phyloP scores from a whole-genome alignment of 176 grass and related monocot genomes.

The Triticum urartu region DNA sequence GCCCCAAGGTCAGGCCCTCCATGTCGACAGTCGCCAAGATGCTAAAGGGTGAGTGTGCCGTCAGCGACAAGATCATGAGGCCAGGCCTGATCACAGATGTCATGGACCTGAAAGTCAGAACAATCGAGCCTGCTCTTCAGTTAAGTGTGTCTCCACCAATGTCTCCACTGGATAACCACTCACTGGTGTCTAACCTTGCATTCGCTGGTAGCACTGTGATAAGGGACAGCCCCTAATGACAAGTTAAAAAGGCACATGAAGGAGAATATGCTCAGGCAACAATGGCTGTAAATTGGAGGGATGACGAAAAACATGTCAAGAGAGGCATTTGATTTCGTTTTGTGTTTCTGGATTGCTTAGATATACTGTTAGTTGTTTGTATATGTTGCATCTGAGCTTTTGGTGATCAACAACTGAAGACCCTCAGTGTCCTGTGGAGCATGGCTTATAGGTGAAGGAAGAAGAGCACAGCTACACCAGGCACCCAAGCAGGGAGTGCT shows the following conservation, averaged over 20 bases:
- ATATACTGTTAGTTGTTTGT: neutral
- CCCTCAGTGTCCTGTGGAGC: neutral
- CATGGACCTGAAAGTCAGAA: slow-evolving; percentile 77
- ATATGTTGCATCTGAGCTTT: neutral
- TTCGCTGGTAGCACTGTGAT: slow-evolving; percentile 46
- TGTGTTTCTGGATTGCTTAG: slow-evolving; percentile 9
- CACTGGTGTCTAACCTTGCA: slow-evolving; percentile 42
- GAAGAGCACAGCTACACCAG: neutral
- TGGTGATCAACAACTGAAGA: neutral
- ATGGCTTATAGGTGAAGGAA: neutral
- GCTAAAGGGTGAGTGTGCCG: slow-evolving; percentile 44
- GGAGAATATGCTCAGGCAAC: neutral
- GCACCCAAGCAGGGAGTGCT: neutral
- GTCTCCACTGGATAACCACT: slow-evolving; percentile 33
- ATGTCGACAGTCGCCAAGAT: slow-evolving; percentile 62
- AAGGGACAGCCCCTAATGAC: slow-evolving; percentile 7
- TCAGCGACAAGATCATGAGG: slow-evolving; percentile 58
- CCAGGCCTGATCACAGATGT: slow-evolving; percentile 84
- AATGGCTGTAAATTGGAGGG: neutral
- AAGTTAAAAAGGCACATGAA: neutral
- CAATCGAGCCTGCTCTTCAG: slow-evolving; percentile 15
- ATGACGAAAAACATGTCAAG: neutral
- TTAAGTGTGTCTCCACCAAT: slow-evolving; percentile 17
- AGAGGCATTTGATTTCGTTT: neutral
- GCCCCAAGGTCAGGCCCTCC: slow-evolving; percentile 58